These are phyloP conservation scores for Colletotrichum camelliae DNA, from an alignment of 2,329 filamentous ascomycete genomes.

Conservation along the genomic window DNA sequence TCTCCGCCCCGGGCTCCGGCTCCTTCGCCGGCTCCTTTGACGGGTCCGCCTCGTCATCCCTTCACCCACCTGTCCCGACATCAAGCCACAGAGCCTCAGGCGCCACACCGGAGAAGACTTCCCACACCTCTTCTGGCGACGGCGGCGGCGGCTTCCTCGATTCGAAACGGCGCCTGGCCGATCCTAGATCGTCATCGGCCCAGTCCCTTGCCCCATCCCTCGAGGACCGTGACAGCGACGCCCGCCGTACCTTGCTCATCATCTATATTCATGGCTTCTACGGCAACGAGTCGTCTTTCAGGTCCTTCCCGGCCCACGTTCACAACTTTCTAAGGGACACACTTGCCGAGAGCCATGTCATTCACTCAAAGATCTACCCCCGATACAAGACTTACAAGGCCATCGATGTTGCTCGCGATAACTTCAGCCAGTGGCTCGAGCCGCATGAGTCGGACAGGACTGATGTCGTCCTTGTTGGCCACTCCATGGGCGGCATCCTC, in stretches of 20 bases:
- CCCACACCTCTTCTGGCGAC: not conserved
- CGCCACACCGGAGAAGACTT: not conserved
- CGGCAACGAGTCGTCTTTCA: constrained; percentile 86
- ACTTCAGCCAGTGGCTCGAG: constrained; percentile 82
- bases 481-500: constrained; percentile 89
- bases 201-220: constrained; percentile 38
- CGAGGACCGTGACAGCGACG: constrained; percentile 23
- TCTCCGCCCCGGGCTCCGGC: constrained; percentile 10
- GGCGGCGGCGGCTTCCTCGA: not conserved
- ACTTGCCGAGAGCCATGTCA: constrained; percentile 74
- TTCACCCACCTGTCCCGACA: not conserved
- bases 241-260: constrained; percentile 68
- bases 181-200: constrained; percentile 54
- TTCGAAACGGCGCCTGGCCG: constrained; percentile 30
- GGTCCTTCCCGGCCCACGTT: constrained; percentile 86
- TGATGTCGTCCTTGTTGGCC: constrained; percentile 83
- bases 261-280: constrained; percentile 92
- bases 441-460: constrained; percentile 77
- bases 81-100: not conserved
- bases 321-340: constrained; percentile 74
- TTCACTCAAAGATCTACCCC: constrained; percentile 88
- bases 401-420: constrained; percentile 76
- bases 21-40: constrained; percentile 1
- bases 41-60: constrained; percentile 10
- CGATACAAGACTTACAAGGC: constrained; percentile 78